Evolutionary conservation across 768 basidiomycete genomes (phyloP).

Genomic region (Mrakia gelida): DNA sequence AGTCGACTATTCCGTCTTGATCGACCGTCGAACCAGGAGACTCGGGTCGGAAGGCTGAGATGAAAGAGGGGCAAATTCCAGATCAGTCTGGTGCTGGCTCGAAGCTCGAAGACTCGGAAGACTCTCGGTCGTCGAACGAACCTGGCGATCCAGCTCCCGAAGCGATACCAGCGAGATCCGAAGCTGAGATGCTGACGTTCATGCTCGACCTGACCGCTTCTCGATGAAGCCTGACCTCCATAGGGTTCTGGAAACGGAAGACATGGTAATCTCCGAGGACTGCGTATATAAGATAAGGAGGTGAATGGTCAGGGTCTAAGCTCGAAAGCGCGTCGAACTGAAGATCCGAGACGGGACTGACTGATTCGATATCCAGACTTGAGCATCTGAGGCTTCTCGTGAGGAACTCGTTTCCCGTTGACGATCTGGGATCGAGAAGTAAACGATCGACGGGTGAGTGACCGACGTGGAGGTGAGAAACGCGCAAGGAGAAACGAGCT

Average conservation of each 20-base stretch:
- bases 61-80: too few species aligned
- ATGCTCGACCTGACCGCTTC: conserved; percentile 70
- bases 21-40: conserved; percentile 63
- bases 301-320: not conserved
- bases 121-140: conserved; percentile 30
- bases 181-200: conserved; percentile 61
- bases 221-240: conserved; percentile 85
- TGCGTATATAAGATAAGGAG: not conserved
- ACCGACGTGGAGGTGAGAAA: not conserved
- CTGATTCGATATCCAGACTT: conserved; percentile 90
- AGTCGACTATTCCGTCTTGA: conserved; percentile 66
- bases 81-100: not conserved
- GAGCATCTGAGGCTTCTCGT: conserved; percentile 73
- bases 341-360: not conserved
- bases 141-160: conserved; percentile 42
- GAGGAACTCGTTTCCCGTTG: conserved; percentile 81
- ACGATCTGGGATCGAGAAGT: conserved; percentile 59
- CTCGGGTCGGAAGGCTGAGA: conserved; percentile 53
- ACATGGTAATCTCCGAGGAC: conserved; percentile 94
- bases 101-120: not conserved
- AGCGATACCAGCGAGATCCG: conserved; percentile 56
- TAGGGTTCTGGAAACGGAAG: conserved; percentile 77
- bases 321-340: not conserved
- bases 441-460: conserved; percentile 1
- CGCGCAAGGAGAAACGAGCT: conserved; percentile 39